phyloP scores from a whole-genome alignment of 805 yeast species.

The Ogataea degrootiae region DNA sequence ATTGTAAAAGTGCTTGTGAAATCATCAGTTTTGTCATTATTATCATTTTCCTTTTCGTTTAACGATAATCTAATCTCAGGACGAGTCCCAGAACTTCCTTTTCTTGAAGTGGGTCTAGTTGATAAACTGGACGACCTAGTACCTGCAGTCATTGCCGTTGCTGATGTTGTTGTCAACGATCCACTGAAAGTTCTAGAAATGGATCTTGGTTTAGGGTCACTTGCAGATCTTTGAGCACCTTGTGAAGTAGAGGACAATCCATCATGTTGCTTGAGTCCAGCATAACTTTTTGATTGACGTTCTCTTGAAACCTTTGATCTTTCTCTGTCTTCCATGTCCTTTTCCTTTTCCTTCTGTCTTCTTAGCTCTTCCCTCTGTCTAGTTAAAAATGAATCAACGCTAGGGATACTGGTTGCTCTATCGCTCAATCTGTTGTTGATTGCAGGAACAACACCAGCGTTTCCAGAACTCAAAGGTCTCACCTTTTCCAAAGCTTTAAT shows the following conservation, averaged over 20 bases:
- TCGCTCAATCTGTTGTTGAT: slow-evolving; percentile 12
- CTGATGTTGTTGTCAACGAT: slow-evolving; percentile 2
- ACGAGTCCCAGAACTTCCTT: background rate
- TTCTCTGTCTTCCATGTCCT: background rate
- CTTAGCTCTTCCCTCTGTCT: slow-evolving; percentile 31
- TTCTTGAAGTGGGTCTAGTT: background rate
- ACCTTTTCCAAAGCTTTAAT: slow-evolving; percentile 60
- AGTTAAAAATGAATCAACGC: slow-evolving; percentile 21
- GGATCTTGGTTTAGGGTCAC: slow-evolving; percentile 7
- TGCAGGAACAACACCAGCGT: slow-evolving; percentile 4
- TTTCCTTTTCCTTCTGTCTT: background rate
- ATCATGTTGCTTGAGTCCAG: too few species aligned
- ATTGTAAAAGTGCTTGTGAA: slow-evolving; percentile 14
- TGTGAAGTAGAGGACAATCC: slow-evolving; percentile 11
- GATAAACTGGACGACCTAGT: slow-evolving; percentile 1
- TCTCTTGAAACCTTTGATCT: too few species aligned
- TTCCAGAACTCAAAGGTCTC: slow-evolving; percentile 35
- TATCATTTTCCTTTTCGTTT: background rate
- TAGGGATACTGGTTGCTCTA: slow-evolving; percentile 39
- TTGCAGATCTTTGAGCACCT: slow-evolving; percentile 11
- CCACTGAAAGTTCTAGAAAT: slow-evolving; percentile 2
- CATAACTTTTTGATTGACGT: too few species aligned
- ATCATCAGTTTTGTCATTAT: slow-evolving; percentile 4
- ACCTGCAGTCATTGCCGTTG: slow-evolving; percentile 1
- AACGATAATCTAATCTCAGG: too few species aligned